Evolutionary conservation across 2,329 filamentous ascomycete genomes (phyloP), one percentile per base, ranked within the genome.

Genomic region (Aspergillus floridensis): DNA sequence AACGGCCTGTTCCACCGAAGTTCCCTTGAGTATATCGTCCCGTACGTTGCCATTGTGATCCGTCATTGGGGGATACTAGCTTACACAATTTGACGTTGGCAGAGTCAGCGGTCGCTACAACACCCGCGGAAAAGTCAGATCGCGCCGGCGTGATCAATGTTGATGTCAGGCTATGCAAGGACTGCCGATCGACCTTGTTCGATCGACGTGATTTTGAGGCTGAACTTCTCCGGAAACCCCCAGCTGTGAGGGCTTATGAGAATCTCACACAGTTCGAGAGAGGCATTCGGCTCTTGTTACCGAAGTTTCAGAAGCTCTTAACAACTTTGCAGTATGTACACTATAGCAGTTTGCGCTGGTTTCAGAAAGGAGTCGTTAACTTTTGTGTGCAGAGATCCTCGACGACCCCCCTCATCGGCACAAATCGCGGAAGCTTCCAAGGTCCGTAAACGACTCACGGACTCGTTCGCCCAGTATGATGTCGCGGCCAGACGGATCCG

Each of bases 111-210:
- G 79, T 65, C 71, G 75, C 51, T 5, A 68, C 69, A 59, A 68
- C 74, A 4, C 59, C 69, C 22, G 72, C 76, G 73, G 69, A 85
- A 65, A 83, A 84, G 67, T 61, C 68, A 12, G 53, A 61, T 21
- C 64, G 64, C 29, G 63, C 81, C 72, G 78, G 77, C 14, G 84
- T 88, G 62, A 74, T 96, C 47, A 87, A 85, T 56, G 77, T 98
- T 48, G 91, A 96, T 70, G 81, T 99, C 16, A 87, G 95, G 47
- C 93, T 99, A 84, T 99, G 95, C 76, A 90, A 89, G 68, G 92
- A 96, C 58, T 99, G 95, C 79, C 92, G 84, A 65, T 77, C 83
- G 32, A 90, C 85, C 0, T 76, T 91, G 21, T 91, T 91, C 74
- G 84, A 84, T 53, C 88, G 89, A 67, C 85, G 88, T 41, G 92